Evolutionary conservation across 176 grass and related monocot species (phyloP).

Genomic region (Phragmites australis): DNA sequence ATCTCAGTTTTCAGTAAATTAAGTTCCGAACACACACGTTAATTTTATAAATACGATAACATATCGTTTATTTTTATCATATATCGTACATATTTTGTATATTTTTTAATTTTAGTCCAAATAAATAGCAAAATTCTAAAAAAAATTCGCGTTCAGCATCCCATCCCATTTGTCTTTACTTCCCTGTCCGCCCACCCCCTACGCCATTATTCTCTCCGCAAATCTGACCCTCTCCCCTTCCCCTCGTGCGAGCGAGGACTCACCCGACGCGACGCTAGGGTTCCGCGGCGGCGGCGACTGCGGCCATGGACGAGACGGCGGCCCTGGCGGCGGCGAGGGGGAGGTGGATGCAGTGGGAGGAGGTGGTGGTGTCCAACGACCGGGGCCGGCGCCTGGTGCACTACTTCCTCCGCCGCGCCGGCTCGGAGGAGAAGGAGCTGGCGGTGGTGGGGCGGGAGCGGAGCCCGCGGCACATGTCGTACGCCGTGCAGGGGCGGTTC

Average conservation of each 20-base stretch:
- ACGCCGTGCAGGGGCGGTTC: slow-evolving; percentile 64
- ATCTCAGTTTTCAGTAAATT: too few species aligned
- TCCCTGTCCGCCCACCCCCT: not conserved
- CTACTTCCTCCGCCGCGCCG: slow-evolving; percentile 76
- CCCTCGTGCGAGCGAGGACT: slow-evolving; percentile 19
- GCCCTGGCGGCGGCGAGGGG: slow-evolving; percentile 33
- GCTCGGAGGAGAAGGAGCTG: slow-evolving; percentile 51
- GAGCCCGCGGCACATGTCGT: slow-evolving; percentile 92
- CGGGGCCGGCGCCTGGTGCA: slow-evolving; percentile 80
- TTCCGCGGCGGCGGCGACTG: slow-evolving; percentile 36
- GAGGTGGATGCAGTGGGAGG: slow-evolving; percentile 81
- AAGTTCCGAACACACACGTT: too few species aligned
- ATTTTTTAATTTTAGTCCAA: too few species aligned
- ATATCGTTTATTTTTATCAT: too few species aligned
- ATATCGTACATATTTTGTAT: too few species aligned
- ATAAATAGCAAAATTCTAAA: too few species aligned
- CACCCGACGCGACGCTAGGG: slow-evolving; percentile 40
- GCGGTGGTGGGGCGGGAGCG: slow-evolving; percentile 90
- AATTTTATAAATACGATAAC: too few species aligned
- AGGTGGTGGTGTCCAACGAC: slow-evolving; percentile 92
- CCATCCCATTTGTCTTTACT: not conserved
- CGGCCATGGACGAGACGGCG: slow-evolving; percentile 47
- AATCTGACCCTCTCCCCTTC: slow-evolving; percentile 26
- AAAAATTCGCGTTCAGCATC: not conserved
- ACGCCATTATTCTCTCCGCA: slow-evolving; percentile 19